A percentile compares a stretch with the other conserved stretches of the same genome.
Conservation (phyloP, 2,329 filamentous ascomycete genomes). For the Chalaropsis thielavioides region DNA sequence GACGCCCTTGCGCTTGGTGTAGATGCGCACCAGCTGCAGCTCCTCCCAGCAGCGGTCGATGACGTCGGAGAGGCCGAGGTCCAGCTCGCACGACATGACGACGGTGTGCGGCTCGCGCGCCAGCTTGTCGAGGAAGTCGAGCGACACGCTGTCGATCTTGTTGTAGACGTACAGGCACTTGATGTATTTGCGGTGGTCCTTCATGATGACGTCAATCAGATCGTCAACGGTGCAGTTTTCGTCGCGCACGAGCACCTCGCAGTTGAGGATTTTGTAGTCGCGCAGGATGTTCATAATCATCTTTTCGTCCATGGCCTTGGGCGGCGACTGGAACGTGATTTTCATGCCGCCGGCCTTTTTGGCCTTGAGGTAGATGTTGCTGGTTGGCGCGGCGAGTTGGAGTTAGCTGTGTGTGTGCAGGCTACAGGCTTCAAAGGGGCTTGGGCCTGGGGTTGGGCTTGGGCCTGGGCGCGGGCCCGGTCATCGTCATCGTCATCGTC, state of each 20-base stretch:
- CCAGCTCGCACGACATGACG: constrained; percentile 95
- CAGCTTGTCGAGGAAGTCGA: constrained; percentile 84
- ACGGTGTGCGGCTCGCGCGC: constrained; percentile 87
- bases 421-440: too few species aligned
- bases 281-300: constrained; percentile 96
- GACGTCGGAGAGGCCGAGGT: constrained; percentile 84
- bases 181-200: constrained; percentile 96
- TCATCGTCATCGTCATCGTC: too few species aligned
- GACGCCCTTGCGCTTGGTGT: constrained; percentile 88
- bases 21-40: constrained; percentile 74
- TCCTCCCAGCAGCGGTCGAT: constrained; percentile 94
- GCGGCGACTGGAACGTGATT: constrained; percentile 82
- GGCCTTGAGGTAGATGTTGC: constrained; percentile 90
- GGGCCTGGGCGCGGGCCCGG: too few species aligned
- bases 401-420: background rate
- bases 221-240: constrained; percentile 94
- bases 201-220: constrained; percentile 99
- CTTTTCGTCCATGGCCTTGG: constrained; percentile 88
- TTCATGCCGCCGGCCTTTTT: constrained; percentile 98
- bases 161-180: constrained; percentile 94
- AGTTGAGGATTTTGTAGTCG: constrained; percentile 98
- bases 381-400: constrained; percentile 24
- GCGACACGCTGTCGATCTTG: constrained; percentile 91
- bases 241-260: constrained; percentile 87
- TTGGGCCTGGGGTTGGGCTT: too few species aligned